Conservation (phyloP, 169 alveolate species). For the Plasmodium gallinaceum region DNA sequence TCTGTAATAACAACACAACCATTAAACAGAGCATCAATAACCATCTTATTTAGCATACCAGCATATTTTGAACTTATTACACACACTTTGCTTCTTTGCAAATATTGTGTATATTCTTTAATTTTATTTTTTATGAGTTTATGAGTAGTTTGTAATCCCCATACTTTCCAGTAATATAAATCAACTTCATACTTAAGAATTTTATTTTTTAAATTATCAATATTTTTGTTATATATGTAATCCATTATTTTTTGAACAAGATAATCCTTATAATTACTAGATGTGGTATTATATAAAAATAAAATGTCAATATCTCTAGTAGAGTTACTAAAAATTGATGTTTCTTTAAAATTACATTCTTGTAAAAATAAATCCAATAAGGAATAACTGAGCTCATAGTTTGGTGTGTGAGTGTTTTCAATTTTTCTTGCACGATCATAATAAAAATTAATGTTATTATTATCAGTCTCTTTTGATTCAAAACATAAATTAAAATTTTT, state of each 20-base stretch:
- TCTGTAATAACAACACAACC: constrained; percentile 73
- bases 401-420: neutral
- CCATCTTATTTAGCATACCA: constrained; percentile 66
- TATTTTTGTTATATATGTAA: constrained; percentile 54
- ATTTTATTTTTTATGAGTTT: constrained; percentile 59
- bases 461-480: neutral
- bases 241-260: constrained; percentile 67
- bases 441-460: constrained; percentile 5
- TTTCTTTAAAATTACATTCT: constrained; percentile 28
- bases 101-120: constrained; percentile 18
- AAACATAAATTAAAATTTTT: constrained; percentile 11
- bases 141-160: constrained; percentile 77
- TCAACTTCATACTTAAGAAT: constrained; percentile 54
- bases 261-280: constrained; percentile 62
- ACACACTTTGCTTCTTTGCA: constrained; percentile 70
- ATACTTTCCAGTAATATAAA: constrained; percentile 61
- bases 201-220: constrained; percentile 17
- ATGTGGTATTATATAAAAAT: constrained; percentile 47
- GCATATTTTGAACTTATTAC: constrained; percentile 65
- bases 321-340: neutral
- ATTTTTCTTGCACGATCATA: constrained; percentile 17
- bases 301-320: constrained; percentile 65
- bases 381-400: constrained; percentile 25
- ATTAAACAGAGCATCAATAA: constrained; percentile 48
- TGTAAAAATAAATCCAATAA: constrained; percentile 39